Conservation (phyloP, 2,329 filamentous ascomycete species). For the Penicillium sp. region DNA sequence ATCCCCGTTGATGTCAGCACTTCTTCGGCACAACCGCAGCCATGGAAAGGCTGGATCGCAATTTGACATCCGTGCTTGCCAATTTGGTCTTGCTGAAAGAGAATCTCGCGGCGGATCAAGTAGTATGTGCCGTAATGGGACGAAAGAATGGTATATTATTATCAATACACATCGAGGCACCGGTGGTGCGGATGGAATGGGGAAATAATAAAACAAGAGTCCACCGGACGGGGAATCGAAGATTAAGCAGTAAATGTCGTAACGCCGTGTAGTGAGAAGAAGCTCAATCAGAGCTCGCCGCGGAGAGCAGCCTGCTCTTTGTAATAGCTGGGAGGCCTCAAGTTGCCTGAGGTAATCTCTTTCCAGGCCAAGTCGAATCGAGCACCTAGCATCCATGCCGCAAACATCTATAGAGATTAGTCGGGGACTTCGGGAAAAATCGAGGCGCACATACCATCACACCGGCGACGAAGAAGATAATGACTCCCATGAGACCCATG, state of each 20-base stretch:
- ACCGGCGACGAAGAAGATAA: constrained; percentile 70
- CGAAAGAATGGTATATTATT: constrained; percentile 27
- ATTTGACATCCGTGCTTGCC: constrained; percentile 98
- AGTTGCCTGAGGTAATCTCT: constrained; percentile 53
- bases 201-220: constrained; percentile 28
- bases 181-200: constrained; percentile 15
- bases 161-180: constrained; percentile 33
- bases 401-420: constrained; percentile 58
- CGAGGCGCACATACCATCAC: constrained; percentile 67
- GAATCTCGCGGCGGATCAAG: background rate
- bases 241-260: constrained; percentile 30
- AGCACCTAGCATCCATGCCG: constrained; percentile 77
- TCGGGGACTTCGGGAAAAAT: background rate
- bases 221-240: constrained; percentile 28
- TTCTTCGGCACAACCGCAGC: constrained; percentile 98
- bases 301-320: constrained; percentile 22
- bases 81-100: background rate
- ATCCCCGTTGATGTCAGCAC: constrained; percentile 72
- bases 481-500: constrained; percentile 64
- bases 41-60: constrained; percentile 80
- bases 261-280: constrained; percentile 26
- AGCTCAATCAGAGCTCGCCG: constrained; percentile 41
- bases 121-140: background rate
- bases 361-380: constrained; percentile 70
- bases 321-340: constrained; percentile 37